These are phyloP conservation scores for Lecanoromycetidae sp. DNA, from an alignment of 2,329 filamentous ascomycete species.

Conservation along the genomic window DNA sequence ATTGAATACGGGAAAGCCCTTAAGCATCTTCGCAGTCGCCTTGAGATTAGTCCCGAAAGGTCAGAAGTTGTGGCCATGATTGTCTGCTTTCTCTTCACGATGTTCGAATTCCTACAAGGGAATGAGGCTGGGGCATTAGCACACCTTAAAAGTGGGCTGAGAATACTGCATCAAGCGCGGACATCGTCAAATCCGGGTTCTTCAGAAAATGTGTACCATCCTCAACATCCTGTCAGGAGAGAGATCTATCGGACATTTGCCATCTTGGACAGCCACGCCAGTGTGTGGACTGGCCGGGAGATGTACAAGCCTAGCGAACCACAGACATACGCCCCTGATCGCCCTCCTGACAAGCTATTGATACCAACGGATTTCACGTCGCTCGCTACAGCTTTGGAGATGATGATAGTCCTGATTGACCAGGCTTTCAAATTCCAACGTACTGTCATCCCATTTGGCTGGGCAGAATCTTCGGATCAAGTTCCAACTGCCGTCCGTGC, in stretches of 20 bases:
- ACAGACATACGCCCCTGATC: no score
- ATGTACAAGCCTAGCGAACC: no score
- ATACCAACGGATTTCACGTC: no score
- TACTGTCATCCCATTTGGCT: background rate
- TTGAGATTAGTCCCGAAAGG: constrained; percentile 15
- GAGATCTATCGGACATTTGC: constrained; percentile 3
- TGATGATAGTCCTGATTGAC: no score
- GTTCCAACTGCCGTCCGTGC: background rate
- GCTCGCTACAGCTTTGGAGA: no score
- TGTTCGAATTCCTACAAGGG: constrained; percentile 21
- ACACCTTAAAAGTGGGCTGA: constrained; percentile 21
- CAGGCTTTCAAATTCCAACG: no score
- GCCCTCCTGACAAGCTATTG: no score
- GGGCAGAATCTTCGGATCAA: background rate
- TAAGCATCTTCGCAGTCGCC: constrained; percentile 16
- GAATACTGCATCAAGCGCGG: constrained; percentile 15
- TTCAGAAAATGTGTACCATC: constrained; percentile 1
- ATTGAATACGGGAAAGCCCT: constrained; percentile 21
- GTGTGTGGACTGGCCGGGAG: no score
- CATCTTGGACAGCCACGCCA: no score
- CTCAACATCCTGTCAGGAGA: background rate
- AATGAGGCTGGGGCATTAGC: constrained; percentile 18
- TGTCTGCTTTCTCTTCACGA: constrained; percentile 21
- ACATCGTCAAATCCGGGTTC: constrained; percentile 1
- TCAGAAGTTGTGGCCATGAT: constrained; percentile 19